Conservation (phyloP, 805 yeast genomes). For the Barnettozyma populi region DNA sequence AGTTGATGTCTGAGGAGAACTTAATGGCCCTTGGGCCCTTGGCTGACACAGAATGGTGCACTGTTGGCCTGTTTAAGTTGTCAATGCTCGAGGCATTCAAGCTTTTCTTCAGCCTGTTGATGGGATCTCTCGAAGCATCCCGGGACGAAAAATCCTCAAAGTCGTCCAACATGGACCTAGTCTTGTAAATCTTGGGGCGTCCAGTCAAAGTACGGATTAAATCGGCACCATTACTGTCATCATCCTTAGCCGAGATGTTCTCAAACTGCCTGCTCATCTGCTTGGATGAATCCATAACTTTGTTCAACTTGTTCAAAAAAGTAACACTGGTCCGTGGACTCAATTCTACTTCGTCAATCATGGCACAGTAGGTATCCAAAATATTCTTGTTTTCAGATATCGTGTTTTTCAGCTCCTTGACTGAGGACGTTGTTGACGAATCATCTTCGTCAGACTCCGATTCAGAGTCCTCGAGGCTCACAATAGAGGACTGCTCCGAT, state of each 20-base stretch:
- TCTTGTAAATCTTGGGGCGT: conserved; percentile 19
- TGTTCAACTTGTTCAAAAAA: conserved; percentile 12
- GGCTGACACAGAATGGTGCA: neutral
- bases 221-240: conserved; percentile 29
- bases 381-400: conserved; percentile 6
- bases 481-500: neutral
- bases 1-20: conserved; percentile 8
- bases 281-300: conserved; percentile 20
- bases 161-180: conserved; percentile 25
- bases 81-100: neutral
- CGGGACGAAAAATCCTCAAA: conserved; percentile 8
- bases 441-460: conserved; percentile 5
- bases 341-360: conserved; percentile 1
- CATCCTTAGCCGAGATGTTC: conserved; percentile 31
- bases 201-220: conserved; percentile 39
- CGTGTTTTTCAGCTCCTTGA: conserved; percentile 8
- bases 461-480: neutral
- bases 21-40: conserved; percentile 6
- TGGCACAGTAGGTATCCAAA: conserved; percentile 4
- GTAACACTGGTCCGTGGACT: neutral
- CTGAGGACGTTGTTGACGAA: conserved; percentile 6
- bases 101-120: conserved; percentile 6
- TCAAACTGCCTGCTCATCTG: conserved; percentile 19
- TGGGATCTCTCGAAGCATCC: neutral
- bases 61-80: neutral